Percentiles rank a stretch among this genome's conserved stretches.
These are phyloP conservation scores for Saksenaea vasiformis DNA, from an alignment of 371 early-diverging fungal species.

Conservation along the genomic window DNA sequence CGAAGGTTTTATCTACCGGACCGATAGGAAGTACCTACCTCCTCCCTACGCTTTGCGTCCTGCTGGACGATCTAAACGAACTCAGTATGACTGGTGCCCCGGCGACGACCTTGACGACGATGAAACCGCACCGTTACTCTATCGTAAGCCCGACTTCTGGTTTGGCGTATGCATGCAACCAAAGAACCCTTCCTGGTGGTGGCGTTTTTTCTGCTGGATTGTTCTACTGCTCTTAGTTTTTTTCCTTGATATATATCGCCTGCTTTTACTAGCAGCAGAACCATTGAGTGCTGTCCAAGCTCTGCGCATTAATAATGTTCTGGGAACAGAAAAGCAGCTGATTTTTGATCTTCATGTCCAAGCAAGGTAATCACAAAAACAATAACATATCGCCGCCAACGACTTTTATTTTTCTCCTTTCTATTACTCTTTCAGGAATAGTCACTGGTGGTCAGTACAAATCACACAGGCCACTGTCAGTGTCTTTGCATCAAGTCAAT, in stretches of 20 bases:
- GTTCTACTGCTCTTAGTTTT: conserved; percentile 7
- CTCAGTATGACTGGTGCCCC: neutral
- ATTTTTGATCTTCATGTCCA: conserved; percentile 57
- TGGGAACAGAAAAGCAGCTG: conserved; percentile 61
- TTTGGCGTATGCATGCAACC: conserved; percentile 1
- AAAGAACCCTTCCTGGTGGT: neutral
- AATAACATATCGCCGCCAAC: neutral
- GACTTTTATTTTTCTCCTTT: neutral
- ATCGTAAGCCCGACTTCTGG: conserved; percentile 4
- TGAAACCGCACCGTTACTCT: neutral
- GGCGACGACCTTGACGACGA: conserved; percentile 4
- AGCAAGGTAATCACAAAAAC: conserved; percentile 20
- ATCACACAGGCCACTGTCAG: conserved; percentile 44
- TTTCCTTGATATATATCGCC: conserved; percentile 16
- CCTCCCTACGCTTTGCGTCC: neutral
- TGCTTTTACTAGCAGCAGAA: conserved; percentile 20
- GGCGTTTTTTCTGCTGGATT: neutral
- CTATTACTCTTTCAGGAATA: conserved; percentile 11
- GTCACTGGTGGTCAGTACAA: conserved; percentile 27
- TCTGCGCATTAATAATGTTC: conserved; percentile 52
- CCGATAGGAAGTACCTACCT: neutral
- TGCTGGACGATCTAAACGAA: neutral
- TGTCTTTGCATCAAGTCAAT: conserved; percentile 55
- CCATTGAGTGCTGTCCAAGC: conserved; percentile 37
- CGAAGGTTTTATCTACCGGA: neutral